Percentiles rank a stretch among this genome's conserved stretches.
Conservation (phyloP, 1,284 basidiomycete species). For the Polyporus tsugae region DNA sequence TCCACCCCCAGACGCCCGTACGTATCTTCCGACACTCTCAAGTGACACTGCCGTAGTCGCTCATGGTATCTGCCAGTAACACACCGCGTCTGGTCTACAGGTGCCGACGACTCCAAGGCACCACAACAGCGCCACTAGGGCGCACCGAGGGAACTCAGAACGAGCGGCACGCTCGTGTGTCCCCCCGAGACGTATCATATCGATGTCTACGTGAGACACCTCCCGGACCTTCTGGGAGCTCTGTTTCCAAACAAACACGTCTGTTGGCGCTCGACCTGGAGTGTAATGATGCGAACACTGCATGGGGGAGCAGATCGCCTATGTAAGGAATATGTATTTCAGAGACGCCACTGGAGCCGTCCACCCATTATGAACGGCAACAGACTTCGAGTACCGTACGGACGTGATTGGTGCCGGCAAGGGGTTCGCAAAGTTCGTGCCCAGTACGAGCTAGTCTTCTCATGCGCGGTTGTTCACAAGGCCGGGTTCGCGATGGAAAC, state of each 20-base stretch:
- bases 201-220: background rate
- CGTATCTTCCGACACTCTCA: background rate
- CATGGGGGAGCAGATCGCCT: background rate
- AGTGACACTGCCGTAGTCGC: background rate
- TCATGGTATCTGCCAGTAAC: background rate
- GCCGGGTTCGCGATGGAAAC: conserved; percentile 7
- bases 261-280: conserved; percentile 1
- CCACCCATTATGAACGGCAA: background rate
- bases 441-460: background rate
- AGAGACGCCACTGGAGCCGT: conserved; percentile 1
- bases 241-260: background rate
- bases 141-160: background rate
- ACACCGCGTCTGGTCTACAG: background rate
- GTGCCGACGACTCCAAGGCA: background rate
- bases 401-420: background rate
- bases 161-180: conserved; percentile 3
- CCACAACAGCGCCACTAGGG: conserved; percentile 11
- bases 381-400: background rate
- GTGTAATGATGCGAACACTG: background rate
- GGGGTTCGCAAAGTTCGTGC: too few species aligned
- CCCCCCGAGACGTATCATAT: background rate
- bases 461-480: background rate
- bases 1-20: background rate
- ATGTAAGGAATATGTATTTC: background rate
- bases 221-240: background rate